A percentile compares a stretch with the other conserved stretches of the same genome.
phyloP scores from a whole-genome alignment of 352 stramenopile species.

The Phytopythium montanum region DNA sequence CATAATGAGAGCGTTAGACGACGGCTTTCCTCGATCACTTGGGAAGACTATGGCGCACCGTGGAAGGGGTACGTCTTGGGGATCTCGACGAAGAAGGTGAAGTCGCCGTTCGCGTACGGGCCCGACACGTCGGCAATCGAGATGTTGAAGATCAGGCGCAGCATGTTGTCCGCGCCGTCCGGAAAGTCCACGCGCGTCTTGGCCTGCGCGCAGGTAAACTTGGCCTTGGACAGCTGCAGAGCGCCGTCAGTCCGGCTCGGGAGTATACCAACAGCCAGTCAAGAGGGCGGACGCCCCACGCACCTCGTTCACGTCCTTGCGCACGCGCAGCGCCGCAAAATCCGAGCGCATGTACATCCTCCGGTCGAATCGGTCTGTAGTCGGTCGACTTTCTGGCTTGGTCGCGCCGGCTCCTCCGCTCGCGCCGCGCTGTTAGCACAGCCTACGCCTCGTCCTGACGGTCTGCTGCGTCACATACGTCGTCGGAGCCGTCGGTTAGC shows the following conservation, averaged over 20 bases:
- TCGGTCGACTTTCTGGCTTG: not conserved
- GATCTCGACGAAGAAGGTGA: conserved; percentile 85
- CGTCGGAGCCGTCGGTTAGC: not conserved
- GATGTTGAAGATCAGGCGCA: conserved; percentile 78
- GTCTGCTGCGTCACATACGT: not conserved
- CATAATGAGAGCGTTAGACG: conserved; percentile 5
- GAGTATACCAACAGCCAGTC: not conserved
- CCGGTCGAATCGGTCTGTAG: not conserved
- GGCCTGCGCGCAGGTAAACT: conserved; percentile 75
- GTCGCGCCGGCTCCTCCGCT: not conserved
- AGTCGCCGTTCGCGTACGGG: conserved; percentile 83
- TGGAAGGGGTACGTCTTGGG: conserved; percentile 87
- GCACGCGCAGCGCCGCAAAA: conserved; percentile 70
- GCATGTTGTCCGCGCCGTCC: conserved; percentile 77
- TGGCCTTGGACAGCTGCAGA: conserved; percentile 68
- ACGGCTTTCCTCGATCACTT: not conserved
- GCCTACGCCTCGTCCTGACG: not conserved
- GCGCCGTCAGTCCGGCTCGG: conserved; percentile 1
- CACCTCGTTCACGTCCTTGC: conserved; percentile 87
- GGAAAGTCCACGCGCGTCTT: conserved; percentile 82
- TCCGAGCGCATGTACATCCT: conserved; percentile 68
- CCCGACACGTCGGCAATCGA: conserved; percentile 66
- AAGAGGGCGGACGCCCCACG: not conserved
- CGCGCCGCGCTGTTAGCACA: not conserved
- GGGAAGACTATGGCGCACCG: conserved; percentile 30